Conservation (phyloP, 75 land plant genomes). For the Selaginella tamariscina region DNA sequence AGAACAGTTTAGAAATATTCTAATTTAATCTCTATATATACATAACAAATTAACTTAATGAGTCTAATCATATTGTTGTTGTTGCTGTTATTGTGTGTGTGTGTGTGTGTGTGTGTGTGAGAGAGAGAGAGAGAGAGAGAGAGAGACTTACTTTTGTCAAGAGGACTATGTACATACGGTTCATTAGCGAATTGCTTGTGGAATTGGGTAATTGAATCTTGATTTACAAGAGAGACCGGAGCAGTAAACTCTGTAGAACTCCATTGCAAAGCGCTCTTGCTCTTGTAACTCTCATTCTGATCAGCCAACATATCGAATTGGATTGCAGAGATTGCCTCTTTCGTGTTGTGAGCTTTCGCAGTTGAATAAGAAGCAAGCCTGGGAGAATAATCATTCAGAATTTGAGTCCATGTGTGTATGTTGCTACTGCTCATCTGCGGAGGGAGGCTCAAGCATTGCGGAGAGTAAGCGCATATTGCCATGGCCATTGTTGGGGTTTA, state of each 20-base stretch:
- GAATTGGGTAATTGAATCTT: background rate
- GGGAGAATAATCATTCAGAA: no score
- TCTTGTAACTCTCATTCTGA: background rate
- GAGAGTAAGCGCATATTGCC: background rate
- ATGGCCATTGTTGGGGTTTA: background rate
- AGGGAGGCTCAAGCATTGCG: background rate
- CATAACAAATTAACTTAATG: no score
- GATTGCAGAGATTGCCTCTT: background rate
- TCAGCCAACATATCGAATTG: background rate
- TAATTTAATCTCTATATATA: no score
- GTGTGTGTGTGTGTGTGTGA: no score
- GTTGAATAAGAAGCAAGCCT: no score
- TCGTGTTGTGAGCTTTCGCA: background rate
- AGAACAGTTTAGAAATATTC: no score
- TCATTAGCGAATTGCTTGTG: background rate
- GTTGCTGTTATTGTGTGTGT: no score
- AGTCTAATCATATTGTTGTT: no score
- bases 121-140: no score
- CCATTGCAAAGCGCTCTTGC: conserved; percentile 1
- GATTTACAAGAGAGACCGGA: no score
- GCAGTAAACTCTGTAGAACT: background rate
- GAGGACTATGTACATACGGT: background rate
- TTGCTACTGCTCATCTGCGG: background rate
- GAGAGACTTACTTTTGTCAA: background rate
- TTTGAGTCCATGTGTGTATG: no score